Evolutionary conservation across 2,329 filamentous ascomycete genomes (phyloP).

Genomic region (Aureobasidium sp.): DNA sequence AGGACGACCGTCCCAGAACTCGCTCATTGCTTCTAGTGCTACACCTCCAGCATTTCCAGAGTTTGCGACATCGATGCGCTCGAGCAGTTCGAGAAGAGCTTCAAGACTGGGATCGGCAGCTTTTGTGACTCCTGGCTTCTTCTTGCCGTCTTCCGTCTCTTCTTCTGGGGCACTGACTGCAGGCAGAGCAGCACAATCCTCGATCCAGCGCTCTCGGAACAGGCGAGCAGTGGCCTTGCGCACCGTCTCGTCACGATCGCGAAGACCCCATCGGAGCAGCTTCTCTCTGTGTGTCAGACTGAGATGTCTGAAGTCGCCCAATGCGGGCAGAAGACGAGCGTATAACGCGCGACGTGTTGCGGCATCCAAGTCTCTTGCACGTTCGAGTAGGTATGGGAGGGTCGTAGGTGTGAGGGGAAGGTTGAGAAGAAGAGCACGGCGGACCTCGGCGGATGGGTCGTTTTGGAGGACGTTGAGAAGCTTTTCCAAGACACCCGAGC

Average conservation of each 20-base stretch:
- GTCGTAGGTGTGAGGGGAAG: conserved; percentile 78
- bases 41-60: conserved; percentile 85
- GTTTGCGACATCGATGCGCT: conserved; percentile 88
- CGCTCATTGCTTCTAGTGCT: conserved; percentile 85
- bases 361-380: conserved; percentile 81
- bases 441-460: conserved; percentile 87
- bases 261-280: conserved; percentile 84
- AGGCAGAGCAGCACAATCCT: conserved; percentile 71
- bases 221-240: conserved; percentile 82
- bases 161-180: conserved; percentile 48
- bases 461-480: conserved; percentile 85
- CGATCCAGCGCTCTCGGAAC: conserved; percentile 95
- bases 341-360: conserved; percentile 80
- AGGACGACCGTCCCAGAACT: conserved; percentile 89
- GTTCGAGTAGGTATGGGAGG: conserved; percentile 78
- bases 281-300: conserved; percentile 94
- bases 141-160: conserved; percentile 43
- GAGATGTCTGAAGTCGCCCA: conserved; percentile 90
- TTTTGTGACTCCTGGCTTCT: conserved; percentile 32
- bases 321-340: conserved; percentile 71
- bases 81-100: conserved; percentile 81
- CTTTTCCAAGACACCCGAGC: conserved; percentile 67
- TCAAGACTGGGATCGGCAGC: conserved; percentile 62
- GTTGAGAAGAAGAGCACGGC: conserved; percentile 79
- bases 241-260: conserved; percentile 89